A percentile compares a stretch with the other conserved stretches of the same genome.
Conservation (phyloP, 2,329 filamentous ascomycete species). For the Colletotrichum nymphaeae region DNA sequence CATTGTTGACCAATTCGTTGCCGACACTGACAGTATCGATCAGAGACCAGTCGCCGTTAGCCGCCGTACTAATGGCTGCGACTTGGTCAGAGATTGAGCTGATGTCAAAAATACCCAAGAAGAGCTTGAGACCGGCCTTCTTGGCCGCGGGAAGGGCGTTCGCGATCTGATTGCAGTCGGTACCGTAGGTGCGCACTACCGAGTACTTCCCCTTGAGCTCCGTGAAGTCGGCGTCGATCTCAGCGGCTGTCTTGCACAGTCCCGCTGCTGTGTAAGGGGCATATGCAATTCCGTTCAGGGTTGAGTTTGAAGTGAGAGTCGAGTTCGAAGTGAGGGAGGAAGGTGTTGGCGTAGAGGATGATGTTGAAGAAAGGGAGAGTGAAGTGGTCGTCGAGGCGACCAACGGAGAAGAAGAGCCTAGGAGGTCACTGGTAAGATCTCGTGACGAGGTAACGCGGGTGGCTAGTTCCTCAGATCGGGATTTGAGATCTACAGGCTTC, state of each 20-base stretch:
- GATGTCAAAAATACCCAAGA: constrained; percentile 80
- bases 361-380: background rate
- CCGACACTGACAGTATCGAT: constrained; percentile 81
- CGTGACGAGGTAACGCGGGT: background rate
- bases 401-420: background rate
- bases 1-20: constrained; percentile 82
- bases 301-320: background rate
- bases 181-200: constrained; percentile 81
- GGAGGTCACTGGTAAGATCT: background rate
- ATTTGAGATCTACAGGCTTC: background rate
- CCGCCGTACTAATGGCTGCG: constrained; percentile 68
- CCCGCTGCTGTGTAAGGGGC: constrained; percentile 62
- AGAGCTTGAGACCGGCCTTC: constrained; percentile 74
- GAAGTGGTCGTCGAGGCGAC: background rate
- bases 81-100: constrained; percentile 66
- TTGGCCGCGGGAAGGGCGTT: constrained; percentile 72
- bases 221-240: constrained; percentile 74
- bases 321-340: background rate
- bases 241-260: constrained; percentile 72
- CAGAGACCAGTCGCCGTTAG: constrained; percentile 72
- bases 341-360: background rate
- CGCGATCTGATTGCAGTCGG: constrained; percentile 79
- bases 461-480: constrained; percentile 10
- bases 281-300: constrained; percentile 57
- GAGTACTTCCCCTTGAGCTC: constrained; percentile 65